Evolutionary conservation across 768 basidiomycete species (phyloP).

Genomic region (Boletus speciosus): DNA sequence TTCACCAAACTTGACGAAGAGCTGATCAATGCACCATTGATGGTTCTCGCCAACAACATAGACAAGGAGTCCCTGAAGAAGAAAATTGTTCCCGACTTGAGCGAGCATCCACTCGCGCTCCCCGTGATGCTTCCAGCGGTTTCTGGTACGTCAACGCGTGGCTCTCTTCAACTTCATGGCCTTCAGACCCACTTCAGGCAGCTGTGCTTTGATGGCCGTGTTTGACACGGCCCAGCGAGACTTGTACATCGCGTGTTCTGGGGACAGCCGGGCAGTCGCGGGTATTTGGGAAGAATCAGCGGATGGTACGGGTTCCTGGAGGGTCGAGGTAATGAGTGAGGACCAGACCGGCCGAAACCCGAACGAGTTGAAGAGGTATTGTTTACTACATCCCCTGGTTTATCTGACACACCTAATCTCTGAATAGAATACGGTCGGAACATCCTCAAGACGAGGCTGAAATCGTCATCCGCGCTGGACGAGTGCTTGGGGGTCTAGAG

Average conservation of each 20-base stretch:
- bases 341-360: slow-evolving; percentile 95
- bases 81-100: slow-evolving; percentile 59
- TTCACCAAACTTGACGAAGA: slow-evolving; percentile 85
- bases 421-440: slow-evolving; percentile 67
- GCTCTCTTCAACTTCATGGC: not conserved
- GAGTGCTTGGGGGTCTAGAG: slow-evolving; percentile 84
- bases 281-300: slow-evolving; percentile 78
- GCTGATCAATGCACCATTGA: slow-evolving; percentile 74
- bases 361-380: slow-evolving; percentile 77
- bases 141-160: slow-evolving; percentile 45
- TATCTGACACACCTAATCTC: not conserved
- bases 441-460: slow-evolving; percentile 75
- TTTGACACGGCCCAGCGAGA: slow-evolving; percentile 81
- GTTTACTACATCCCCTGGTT: not conserved
- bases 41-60: slow-evolving; percentile 58
- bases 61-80: slow-evolving; percentile 49
- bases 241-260: slow-evolving; percentile 87
- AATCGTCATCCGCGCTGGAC: slow-evolving; percentile 73
- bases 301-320: slow-evolving; percentile 75
- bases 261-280: slow-evolving; percentile 94
- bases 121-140: slow-evolving; percentile 80
- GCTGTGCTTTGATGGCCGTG: slow-evolving; percentile 85
- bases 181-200: slow-evolving; percentile 47
- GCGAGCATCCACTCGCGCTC: slow-evolving; percentile 65
- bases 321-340: slow-evolving; percentile 89